Base-by-base conservation (phyloP, 768 basidiomycete species). In the Agaricus subrufescens region DNA sequence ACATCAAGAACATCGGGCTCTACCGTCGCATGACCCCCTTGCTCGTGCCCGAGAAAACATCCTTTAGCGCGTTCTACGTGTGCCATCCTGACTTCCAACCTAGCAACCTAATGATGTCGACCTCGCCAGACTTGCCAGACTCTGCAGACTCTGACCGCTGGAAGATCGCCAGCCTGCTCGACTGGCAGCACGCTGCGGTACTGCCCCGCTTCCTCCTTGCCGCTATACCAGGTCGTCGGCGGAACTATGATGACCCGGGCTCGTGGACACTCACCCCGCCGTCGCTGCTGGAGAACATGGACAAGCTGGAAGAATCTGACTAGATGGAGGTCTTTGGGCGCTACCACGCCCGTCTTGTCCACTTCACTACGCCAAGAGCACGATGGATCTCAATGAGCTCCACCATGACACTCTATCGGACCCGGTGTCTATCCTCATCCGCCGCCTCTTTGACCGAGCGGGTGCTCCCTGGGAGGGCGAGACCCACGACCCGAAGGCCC, bases 161-260 rank as follows among this genome's bases (percentile, higher is more conserved):
- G 61, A 49, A 75, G 38, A 58, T 82, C 64, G 67, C 73, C 54
- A 60, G 78, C 69, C 58, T 80, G 67, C 12, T 80, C 53, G 79
- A 81, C 74, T 81, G 78, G 80, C 80, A 82, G 71, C 79, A 82
- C 67, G 58, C 81, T 60, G 69, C 79, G 4, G 76, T 83, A 70
- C 72, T 82, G 29, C 80, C 81, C 64, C 26, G 59, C 60, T 82
- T 77, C 69, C 80, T 83, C 70, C 73, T 71, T 57, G 71, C 76
- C 38, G 70, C 74, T 59, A 66, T 77, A 65, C 80, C 79, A 43
- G 15, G 67, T 52, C 64, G 63, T 26, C 49, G 82, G 1, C 77
- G 79, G 70, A 82, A 82, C 70, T 65, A 79, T 62, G 70, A 68
- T 63, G 80, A 81, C 58, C 38, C 58, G 15, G 61, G 64, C 62